Evolutionary conservation across 768 basidiomycete species (phyloP).

Genomic region (Naganishia vaughanmartiniae): DNA sequence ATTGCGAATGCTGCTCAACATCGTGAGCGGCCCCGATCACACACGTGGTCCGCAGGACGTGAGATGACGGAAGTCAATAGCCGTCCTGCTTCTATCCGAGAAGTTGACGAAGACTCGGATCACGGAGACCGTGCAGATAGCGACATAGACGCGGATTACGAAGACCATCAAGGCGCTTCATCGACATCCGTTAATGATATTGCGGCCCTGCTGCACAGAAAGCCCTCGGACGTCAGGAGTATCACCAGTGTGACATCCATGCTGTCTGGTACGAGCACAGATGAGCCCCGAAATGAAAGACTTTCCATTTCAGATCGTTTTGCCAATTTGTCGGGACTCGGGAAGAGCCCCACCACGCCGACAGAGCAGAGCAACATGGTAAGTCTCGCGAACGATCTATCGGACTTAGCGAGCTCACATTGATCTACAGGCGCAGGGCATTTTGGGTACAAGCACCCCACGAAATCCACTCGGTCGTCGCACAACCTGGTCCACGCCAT

Average conservation of each 20-base stretch:
- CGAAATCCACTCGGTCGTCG: slow-evolving; percentile 51
- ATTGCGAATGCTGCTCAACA: slow-evolving; percentile 50
- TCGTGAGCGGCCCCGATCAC: slow-evolving; percentile 36
- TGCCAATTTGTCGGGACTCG: slow-evolving; percentile 59
- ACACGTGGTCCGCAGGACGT: slow-evolving; percentile 4
- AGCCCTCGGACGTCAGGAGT: slow-evolving; percentile 29
- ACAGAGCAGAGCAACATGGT: slow-evolving; percentile 5
- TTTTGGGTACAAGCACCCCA: slow-evolving; percentile 42
- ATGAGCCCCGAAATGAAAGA: slow-evolving; percentile 53
- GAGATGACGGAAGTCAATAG: slow-evolving; percentile 56
- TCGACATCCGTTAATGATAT: slow-evolving; percentile 16
- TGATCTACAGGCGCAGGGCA: not conserved
- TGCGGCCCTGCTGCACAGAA: slow-evolving; percentile 16
- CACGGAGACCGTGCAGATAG: slow-evolving; percentile 61
- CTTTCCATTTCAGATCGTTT: slow-evolving; percentile 79
- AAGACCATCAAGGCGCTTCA: slow-evolving; percentile 5
- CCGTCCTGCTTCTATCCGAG: slow-evolving; percentile 58
- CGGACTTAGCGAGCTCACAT: not conserved
- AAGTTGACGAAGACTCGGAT: slow-evolving; percentile 52
- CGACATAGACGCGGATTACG: slow-evolving; percentile 52
- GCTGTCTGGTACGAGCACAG: slow-evolving; percentile 34
- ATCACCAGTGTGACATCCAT: slow-evolving; percentile 33
- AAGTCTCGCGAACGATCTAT: not conserved
- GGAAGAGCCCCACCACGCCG: not conserved
- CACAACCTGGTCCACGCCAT: slow-evolving; percentile 49